Evolutionary conservation across 139 green algal genomes (phyloP).

Genomic region (Tetraselmis striata): DNA sequence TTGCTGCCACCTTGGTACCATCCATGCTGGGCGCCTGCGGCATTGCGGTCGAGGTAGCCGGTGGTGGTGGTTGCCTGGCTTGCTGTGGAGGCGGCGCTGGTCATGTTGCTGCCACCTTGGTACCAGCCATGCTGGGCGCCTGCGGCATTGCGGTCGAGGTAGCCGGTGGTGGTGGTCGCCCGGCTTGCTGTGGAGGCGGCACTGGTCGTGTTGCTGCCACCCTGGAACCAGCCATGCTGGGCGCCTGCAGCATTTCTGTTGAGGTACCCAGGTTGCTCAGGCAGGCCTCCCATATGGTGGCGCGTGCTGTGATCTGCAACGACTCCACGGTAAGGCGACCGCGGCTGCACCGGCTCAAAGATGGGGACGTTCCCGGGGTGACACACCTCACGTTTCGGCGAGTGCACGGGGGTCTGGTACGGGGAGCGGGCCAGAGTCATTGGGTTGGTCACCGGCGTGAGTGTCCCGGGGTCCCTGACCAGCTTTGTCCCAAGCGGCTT

Average conservation of each 20-base stretch:
- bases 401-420: not conserved
- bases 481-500: not conserved
- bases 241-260: too few species aligned
- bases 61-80: not conserved
- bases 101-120: not conserved
- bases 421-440: not conserved
- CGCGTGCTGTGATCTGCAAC: too few species aligned
- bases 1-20: not conserved
- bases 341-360: not conserved
- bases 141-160: not conserved
- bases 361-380: not conserved
- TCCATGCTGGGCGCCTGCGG: too few species aligned
- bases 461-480: not conserved
- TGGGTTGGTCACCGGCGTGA: too few species aligned
- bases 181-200: not conserved
- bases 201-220: not conserved
- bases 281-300: too few species aligned
- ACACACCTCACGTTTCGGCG: not conserved
- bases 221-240: too few species aligned
- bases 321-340: too few species aligned
- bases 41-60: not conserved
- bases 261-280: too few species aligned
- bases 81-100: not conserved
- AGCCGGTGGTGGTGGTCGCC: not conserved
- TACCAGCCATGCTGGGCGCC: too few species aligned